Evolutionary conservation across 306 rosid genomes (phyloP).

Genomic region (cucumber (Cucumis sativus)): DNA sequence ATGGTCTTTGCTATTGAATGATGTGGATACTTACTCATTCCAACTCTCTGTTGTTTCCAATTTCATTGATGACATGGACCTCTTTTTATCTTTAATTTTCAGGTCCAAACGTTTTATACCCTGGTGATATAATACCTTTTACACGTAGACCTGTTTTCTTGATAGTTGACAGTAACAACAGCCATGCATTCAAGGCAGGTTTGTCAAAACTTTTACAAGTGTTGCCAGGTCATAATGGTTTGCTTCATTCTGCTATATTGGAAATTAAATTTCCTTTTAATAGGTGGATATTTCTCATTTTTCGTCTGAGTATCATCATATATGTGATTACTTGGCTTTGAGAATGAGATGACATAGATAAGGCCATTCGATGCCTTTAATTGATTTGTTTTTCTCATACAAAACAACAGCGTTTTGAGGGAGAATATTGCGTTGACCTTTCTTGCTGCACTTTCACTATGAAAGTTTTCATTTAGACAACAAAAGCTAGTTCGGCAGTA

Average conservation of each 20-base stretch:
- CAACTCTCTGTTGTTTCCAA: background rate
- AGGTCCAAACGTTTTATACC: slow-evolving; percentile 81
- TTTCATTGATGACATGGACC: background rate
- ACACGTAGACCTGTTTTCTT: slow-evolving; percentile 94
- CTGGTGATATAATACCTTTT: slow-evolving; percentile 88
- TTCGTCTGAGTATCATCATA: background rate
- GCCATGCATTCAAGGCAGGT: slow-evolving; percentile 99
- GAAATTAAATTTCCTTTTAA: background rate
- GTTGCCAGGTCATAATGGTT: slow-evolving; percentile 19
- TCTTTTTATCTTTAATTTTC: slow-evolving; percentile 11
- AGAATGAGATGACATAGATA: background rate
- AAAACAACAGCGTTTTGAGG: background rate
- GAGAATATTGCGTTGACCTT: background rate
- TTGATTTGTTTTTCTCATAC: background rate
- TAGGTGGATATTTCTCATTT: background rate
- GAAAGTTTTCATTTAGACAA: background rate
- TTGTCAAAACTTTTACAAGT: slow-evolving; percentile 79
- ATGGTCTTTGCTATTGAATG: background rate
- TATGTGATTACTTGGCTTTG: background rate
- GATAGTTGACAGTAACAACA: slow-evolving; percentile 87
- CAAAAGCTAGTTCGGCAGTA: background rate
- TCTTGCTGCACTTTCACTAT: background rate
- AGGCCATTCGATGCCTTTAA: background rate
- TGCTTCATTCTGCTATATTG: slow-evolving; percentile 5
- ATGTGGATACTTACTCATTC: background rate